These are phyloP conservation scores for Erythrophleum ivorense DNA, from an alignment of 331 rosid genomes.

Conservation along the genomic window DNA sequence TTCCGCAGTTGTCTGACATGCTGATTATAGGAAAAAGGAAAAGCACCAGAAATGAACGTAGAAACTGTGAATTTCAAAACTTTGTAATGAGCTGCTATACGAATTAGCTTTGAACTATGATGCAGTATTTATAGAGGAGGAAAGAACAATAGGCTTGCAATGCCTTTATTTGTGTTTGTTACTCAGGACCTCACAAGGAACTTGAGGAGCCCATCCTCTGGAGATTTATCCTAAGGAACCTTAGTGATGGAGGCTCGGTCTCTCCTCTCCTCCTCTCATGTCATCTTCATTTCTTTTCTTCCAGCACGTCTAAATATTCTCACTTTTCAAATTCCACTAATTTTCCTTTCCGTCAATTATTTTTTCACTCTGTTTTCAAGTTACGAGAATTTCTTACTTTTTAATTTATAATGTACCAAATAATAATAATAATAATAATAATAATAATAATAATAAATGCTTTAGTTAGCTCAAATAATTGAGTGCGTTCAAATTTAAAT, in stretches of 20 bases:
- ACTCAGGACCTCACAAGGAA: slow-evolving; percentile 41
- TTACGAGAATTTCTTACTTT: no score
- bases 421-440: no score
- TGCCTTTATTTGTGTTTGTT: not conserved
- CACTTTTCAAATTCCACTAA: no score
- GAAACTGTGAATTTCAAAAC: slow-evolving; percentile 31
- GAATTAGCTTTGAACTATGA: slow-evolving; percentile 28
- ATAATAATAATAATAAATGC: no score
- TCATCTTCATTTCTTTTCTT: slow-evolving; percentile 53
- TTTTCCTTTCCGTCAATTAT: not conserved
- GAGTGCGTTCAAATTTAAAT: no score
- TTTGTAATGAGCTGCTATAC: slow-evolving; percentile 43
- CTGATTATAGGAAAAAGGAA: slow-evolving; percentile 36
- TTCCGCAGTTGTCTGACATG: slow-evolving; percentile 65
- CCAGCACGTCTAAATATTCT: slow-evolving; percentile 1
- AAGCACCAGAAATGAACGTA: slow-evolving; percentile 26
- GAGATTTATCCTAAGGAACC: slow-evolving; percentile 61
- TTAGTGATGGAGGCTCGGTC: slow-evolving; percentile 51
- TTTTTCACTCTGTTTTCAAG: no score
- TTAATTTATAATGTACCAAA: no score
- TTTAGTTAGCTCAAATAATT: no score
- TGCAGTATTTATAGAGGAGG: slow-evolving; percentile 61
- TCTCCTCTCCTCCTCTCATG: slow-evolving; percentile 59
- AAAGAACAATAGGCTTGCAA: not conserved
- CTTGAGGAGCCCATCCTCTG: slow-evolving; percentile 46